Conservation (phyloP, 306 rosid genomes). For the Datisca glomerata region DNA sequence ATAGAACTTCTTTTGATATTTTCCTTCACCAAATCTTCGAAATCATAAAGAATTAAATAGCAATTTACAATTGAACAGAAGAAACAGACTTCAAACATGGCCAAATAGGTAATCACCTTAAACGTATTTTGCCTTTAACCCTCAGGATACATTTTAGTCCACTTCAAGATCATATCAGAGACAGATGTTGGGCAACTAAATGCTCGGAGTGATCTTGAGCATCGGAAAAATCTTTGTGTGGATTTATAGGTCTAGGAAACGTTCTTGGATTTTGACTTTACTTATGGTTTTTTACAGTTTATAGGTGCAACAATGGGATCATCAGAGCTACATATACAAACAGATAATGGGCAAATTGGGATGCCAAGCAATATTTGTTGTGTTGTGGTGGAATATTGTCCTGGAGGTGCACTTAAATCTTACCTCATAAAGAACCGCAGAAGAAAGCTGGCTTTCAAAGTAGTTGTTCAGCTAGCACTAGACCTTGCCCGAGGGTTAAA, state of each 20-base stretch:
- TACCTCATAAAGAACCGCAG: slow-evolving; percentile 95
- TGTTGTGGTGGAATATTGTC: slow-evolving; percentile 94
- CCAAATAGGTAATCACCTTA: neutral
- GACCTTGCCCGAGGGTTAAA: slow-evolving; percentile 97
- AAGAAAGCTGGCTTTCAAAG: slow-evolving; percentile 93
- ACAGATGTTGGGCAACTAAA: too few relatives aligned
- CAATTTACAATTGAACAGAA: neutral
- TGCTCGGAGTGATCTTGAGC: too few relatives aligned
- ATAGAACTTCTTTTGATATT: too few relatives aligned
- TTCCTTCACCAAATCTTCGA: too few relatives aligned
- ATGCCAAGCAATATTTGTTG: slow-evolving; percentile 96
- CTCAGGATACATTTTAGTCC: too few relatives aligned
- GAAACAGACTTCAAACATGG: neutral
- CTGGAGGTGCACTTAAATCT: slow-evolving; percentile 95
- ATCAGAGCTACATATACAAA: slow-evolving; percentile 75
- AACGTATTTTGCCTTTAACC: too few relatives aligned
- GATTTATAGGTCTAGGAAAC: too few relatives aligned
- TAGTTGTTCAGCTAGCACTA: slow-evolving; percentile 88
- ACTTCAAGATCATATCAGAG: too few relatives aligned
- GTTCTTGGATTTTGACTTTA: slow-evolving; percentile 1
- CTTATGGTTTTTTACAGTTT: slow-evolving; percentile 44
- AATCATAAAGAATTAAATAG: neutral
- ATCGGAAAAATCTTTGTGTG: too few relatives aligned
- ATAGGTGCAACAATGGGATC: slow-evolving; percentile 90
- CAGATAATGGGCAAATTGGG: slow-evolving; percentile 82